Conservation (phyloP, 169 alveolate genomes). For the Plasmodium reichenowi region DNA sequence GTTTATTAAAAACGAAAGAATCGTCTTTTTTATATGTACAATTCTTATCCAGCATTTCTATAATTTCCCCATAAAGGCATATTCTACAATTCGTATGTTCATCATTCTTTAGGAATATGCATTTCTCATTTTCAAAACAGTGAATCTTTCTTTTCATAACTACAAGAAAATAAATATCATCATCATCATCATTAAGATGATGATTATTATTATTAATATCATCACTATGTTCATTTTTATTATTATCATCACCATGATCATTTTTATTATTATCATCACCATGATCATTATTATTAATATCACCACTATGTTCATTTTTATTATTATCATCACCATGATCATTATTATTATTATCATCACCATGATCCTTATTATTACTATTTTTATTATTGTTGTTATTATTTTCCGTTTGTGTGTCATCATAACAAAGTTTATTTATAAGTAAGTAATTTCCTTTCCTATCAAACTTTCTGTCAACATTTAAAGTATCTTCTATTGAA, state of each 20-base stretch:
- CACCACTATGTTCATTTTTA: neutral
- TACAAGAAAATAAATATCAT: conserved; percentile 25
- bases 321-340: neutral
- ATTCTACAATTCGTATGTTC: conserved; percentile 42
- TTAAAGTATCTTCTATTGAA: neutral
- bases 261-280: too few relatives aligned
- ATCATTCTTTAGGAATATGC: conserved; percentile 62
- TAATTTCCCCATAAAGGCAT: conserved; percentile 36
- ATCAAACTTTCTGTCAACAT: neutral
- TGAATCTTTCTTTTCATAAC: conserved; percentile 34
- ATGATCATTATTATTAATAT: too few relatives aligned
- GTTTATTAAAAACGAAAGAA: conserved; percentile 27
- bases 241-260: too few relatives aligned
- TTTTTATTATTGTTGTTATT: neutral
- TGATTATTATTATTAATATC: too few relatives aligned
- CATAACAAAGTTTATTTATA: neutral
- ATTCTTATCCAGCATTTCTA: conserved; percentile 35
- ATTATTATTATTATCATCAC: neutral
- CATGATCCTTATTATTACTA: too few relatives aligned
- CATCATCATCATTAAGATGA: neutral
- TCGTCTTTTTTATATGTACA: neutral
- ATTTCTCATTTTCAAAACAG: conserved; percentile 28
- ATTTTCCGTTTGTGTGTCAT: neutral
- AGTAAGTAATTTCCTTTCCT: conserved; percentile 7
- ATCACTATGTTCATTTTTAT: too few relatives aligned